phyloP scores from a whole-genome alignment of 306 rosid species.

The Astragalus membranaceus region DNA sequence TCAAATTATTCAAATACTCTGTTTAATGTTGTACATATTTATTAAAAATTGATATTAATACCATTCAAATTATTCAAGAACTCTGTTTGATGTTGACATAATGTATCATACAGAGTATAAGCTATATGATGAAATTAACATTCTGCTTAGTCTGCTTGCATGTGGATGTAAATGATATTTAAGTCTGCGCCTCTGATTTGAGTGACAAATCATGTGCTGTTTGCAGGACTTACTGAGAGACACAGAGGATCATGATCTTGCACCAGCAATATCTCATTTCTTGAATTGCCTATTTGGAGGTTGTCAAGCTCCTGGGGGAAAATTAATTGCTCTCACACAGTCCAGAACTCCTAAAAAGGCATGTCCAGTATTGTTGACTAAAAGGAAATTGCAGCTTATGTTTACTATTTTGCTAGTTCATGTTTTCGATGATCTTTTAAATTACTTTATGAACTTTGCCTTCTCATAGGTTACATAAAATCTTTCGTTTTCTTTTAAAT shows the following conservation, averaged over 20 bases:
- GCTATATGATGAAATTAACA: not conserved
- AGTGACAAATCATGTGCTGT: not conserved
- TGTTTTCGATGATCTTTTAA: not conserved
- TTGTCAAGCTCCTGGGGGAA: conserved; percentile 57
- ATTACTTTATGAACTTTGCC: not conserved
- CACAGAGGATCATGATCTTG: conserved; percentile 87
- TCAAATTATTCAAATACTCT: not conserved
- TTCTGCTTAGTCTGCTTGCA: not conserved
- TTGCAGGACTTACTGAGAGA: conserved; percentile 83
- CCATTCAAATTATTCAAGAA: not conserved
- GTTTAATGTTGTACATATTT: not conserved
- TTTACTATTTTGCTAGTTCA: not conserved
- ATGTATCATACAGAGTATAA: not conserved
- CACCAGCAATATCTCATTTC: conserved; percentile 72
- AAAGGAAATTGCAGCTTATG: not conserved
- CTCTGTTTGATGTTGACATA: not conserved
- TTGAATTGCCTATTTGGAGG: conserved; percentile 89
- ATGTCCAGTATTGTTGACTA: conserved; percentile 18
- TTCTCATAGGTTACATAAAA: not conserved
- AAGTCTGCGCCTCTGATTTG: not conserved
- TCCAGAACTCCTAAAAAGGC: conserved; percentile 61
- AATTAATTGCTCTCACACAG: conserved; percentile 34
- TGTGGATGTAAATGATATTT: not conserved
- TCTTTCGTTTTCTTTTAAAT: not conserved
- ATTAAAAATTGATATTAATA: not conserved